Percentiles rank a stretch among this genome's conserved stretches.
phyloP scores from a whole-genome alignment of 108 stramenopile species.

The Pelagomonas calceolata region DNA sequence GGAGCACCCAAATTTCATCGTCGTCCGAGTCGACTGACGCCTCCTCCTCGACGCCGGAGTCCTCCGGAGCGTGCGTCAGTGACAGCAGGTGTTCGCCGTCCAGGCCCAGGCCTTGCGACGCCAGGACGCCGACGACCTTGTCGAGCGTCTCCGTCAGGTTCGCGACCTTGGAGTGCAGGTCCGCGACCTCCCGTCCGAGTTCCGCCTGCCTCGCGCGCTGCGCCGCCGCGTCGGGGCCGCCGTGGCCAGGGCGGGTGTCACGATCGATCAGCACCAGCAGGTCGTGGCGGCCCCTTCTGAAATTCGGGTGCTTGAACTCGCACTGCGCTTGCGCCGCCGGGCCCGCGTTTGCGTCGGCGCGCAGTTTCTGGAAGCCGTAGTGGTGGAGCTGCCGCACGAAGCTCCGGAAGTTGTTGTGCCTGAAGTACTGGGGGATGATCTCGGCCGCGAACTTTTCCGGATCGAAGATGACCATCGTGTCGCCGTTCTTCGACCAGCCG shows the following conservation, averaged over 20 bases:
- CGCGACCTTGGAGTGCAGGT: too few relatives aligned
- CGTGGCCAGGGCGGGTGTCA: not conserved
- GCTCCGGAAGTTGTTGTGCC: constrained; percentile 27
- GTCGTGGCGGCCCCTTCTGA: constrained; percentile 57
- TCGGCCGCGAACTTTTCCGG: too few relatives aligned
- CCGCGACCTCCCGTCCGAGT: not conserved
- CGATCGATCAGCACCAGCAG: constrained; percentile 53
- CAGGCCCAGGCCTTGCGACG: too few relatives aligned
- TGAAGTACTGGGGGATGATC: constrained; percentile 28
- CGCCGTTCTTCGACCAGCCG: too few relatives aligned
- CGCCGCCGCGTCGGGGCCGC: not conserved
- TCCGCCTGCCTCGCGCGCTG: not conserved
- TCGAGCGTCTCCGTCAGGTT: too few relatives aligned
- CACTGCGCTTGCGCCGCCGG: not conserved
- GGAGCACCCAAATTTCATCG: too few relatives aligned
- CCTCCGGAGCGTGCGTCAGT: too few relatives aligned
- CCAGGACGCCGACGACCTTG: too few relatives aligned
- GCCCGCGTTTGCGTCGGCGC: not conserved
- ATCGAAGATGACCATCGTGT: too few relatives aligned
- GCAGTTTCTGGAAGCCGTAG: constrained; percentile 6
- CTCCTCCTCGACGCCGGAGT: too few relatives aligned
- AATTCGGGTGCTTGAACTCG: constrained; percentile 46
- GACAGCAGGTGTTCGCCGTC: too few relatives aligned
- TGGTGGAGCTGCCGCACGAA: constrained; percentile 35
- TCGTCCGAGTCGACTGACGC: too few relatives aligned